A percentile compares a stretch with the other conserved stretches of the same genome.
These are phyloP conservation scores for Triticum aestivum DNA, from an alignment of 176 grass and related monocot species.

Conservation along the genomic window DNA sequence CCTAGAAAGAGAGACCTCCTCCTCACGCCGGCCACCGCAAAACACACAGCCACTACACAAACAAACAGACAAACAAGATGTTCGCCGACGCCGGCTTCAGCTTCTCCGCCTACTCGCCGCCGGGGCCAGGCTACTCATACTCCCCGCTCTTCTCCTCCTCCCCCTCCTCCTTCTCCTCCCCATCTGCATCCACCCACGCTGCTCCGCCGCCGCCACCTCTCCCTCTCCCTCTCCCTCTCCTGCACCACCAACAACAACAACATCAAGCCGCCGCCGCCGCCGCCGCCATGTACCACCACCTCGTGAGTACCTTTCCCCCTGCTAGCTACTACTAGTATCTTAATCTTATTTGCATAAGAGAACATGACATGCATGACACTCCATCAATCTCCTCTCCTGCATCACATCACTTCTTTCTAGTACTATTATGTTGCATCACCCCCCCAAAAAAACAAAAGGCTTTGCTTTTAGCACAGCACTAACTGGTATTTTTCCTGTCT, in stretches of 20 bases:
- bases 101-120: constrained; percentile 31
- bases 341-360: too few species aligned
- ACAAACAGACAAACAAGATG: constrained; percentile 17
- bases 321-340: too few species aligned
- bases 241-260: not conserved
- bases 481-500: too few species aligned
- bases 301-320: constrained; percentile 26
- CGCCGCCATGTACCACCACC: constrained; percentile 30
- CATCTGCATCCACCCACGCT: not conserved
- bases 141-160: not conserved
- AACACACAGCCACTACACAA: too few species aligned
- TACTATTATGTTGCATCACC: too few species aligned
- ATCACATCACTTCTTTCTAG: too few species aligned
- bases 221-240: not conserved
- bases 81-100: constrained; percentile 49
- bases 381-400: too few species aligned
- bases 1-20: not conserved
- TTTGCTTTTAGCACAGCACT: too few species aligned
- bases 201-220: not conserved
- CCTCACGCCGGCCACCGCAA: too few species aligned
- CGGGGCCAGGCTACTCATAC: not conserved
- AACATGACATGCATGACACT: too few species aligned
- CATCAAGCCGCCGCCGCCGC: too few species aligned
- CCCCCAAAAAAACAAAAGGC: too few species aligned
- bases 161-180: not conserved